These are phyloP conservation scores for Fonsecaea multimorphosa DNA, from an alignment of 2,329 filamentous ascomycete species.

Conservation along the genomic window DNA sequence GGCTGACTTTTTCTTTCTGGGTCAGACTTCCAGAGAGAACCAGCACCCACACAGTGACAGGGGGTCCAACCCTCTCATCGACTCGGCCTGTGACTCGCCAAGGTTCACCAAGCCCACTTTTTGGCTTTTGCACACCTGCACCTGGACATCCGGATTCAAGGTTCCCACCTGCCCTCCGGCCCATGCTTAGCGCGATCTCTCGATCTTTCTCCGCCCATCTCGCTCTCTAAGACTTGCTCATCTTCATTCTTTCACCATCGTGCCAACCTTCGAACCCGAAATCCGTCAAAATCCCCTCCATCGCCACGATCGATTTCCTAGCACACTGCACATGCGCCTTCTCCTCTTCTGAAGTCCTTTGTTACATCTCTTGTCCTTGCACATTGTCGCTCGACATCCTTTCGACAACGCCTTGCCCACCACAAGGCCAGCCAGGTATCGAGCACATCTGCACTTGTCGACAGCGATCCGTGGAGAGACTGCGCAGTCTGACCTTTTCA, in stretches of 20 bases:
- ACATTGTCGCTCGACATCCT: neutral
- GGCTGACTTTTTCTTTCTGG: constrained; percentile 13
- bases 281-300: constrained; percentile 20
- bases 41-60: constrained; percentile 2
- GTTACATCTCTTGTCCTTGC: neutral
- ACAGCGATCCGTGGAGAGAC: neutral
- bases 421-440: neutral
- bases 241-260: constrained; percentile 34
- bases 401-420: neutral
- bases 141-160: constrained; percentile 22
- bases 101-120: constrained; percentile 14
- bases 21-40: constrained; percentile 22
- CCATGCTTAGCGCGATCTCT: constrained; percentile 39
- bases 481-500: neutral
- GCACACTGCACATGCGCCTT: neutral
- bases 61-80: constrained; percentile 3
- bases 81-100: constrained; percentile 17
- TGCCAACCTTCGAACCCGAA: constrained; percentile 34
- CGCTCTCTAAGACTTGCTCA: constrained; percentile 39
- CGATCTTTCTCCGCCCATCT: constrained; percentile 41
- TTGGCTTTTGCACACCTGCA: constrained; percentile 8
- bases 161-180: constrained; percentile 20
- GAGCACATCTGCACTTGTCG: neutral
- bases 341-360: neutral
- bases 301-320: constrained; percentile 5